Evolutionary conservation across 139 green algal species (phyloP).

Genomic region (Volvox africanus): DNA sequence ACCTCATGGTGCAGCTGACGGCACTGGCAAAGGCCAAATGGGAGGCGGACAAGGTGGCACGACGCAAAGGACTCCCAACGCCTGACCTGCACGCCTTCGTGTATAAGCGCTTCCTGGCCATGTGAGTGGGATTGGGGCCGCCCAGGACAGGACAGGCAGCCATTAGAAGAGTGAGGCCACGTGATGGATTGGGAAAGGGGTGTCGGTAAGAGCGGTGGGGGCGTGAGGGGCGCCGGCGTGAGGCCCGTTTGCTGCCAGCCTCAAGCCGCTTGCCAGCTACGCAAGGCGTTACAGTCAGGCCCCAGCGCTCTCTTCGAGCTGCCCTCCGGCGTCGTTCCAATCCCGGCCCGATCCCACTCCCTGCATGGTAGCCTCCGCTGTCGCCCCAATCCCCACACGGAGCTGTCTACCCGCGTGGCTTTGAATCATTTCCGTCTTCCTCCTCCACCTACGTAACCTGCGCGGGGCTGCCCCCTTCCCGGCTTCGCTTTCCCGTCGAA

Average conservation of each 20-base stretch:
- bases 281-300: too few species aligned
- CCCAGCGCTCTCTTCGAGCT: neutral
- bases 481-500: neutral
- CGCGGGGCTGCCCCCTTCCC: neutral
- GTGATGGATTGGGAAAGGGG: neutral
- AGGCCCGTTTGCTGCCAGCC: neutral
- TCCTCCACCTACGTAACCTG: neutral
- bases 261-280: too few species aligned
- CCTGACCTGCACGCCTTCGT: constrained; percentile 34
- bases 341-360: neutral
- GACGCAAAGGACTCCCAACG: neutral
- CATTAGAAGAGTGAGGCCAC: neutral
- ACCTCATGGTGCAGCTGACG: constrained; percentile 17
- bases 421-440: neutral
- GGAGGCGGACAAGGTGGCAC: constrained; percentile 15
- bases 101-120: neutral
- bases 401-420: too few species aligned
- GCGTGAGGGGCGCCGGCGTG: neutral
- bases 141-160: neutral
- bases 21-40: constrained; percentile 2
- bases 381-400: neutral
- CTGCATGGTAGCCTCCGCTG: neutral
- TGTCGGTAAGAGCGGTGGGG: neutral
- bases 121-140: constrained; percentile 12
- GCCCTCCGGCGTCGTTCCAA: neutral